A percentile compares a stretch with the other conserved stretches of the same genome.
Conservation (phyloP, 2,329 filamentous ascomycete genomes). For the Thielaviopsis musarum region DNA sequence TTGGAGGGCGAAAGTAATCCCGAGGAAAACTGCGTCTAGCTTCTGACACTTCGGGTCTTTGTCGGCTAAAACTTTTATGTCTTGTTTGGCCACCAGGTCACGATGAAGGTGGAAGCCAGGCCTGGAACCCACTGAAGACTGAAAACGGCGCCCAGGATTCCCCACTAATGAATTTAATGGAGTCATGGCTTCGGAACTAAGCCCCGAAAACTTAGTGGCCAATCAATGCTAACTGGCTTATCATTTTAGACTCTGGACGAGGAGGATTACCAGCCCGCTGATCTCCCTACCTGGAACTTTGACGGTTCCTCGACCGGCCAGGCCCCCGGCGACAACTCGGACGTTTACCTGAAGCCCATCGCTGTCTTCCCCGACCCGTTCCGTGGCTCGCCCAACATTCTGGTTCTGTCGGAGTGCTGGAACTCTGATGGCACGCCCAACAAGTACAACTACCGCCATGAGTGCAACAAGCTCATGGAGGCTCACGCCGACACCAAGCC, state of each 20-base stretch:
- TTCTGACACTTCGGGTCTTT: not conserved
- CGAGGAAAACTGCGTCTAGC: not conserved
- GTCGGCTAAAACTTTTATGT: not conserved
- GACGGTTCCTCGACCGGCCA: slow-evolving; percentile 79
- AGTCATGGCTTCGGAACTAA: slow-evolving; percentile 2
- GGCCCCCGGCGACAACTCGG: slow-evolving; percentile 87
- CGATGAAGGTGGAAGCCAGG: not conserved
- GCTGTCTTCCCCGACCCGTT: slow-evolving; percentile 87
- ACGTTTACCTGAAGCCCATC: slow-evolving; percentile 87
- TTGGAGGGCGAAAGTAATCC: not conserved
- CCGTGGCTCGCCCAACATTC: slow-evolving; percentile 76
- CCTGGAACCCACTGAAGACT: not conserved
- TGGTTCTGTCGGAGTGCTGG: slow-evolving; percentile 91
- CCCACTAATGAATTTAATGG: not conserved
- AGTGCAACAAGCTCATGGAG: slow-evolving; percentile 80
- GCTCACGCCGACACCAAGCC: slow-evolving; percentile 65
- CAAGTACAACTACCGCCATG: slow-evolving; percentile 96
- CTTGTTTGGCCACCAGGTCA: not conserved
- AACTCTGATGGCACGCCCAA: slow-evolving; percentile 88
- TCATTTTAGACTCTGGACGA: slow-evolving; percentile 30
- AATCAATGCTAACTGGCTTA: not conserved
- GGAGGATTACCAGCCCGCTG: slow-evolving; percentile 32
- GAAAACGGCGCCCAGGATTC: not conserved
- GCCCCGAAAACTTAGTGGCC: not conserved
- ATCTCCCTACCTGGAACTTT: slow-evolving; percentile 40